Evolutionary conservation across 1,284 basidiomycete species (phyloP), one percentile per base, ranked within the genome.

Genomic region (Papiliotrema flavescens): DNA sequence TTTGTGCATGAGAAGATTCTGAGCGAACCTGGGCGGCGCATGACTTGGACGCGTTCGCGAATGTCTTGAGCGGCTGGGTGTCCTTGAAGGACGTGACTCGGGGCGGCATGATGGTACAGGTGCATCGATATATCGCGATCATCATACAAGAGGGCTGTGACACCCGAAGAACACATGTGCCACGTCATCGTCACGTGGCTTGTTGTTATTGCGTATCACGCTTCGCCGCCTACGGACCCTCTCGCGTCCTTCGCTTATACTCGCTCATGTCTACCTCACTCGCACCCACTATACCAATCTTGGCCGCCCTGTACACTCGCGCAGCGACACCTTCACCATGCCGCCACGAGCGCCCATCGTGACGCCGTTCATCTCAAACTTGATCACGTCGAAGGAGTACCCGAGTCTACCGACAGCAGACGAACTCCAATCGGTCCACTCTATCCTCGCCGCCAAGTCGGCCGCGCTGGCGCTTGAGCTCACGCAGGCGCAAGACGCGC

Each of bases 391-490:
- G 28, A 65, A 69, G 11, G 39, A 64, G 7, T 75, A 74, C 44
- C 70, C 68, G 49, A 73, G 80, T 14, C 79, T 90, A 15, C 89
- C 89, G 2, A 78, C 81, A 13, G 81, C 84, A 22, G 83, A 86
- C 54, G 88, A 90, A 47, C 83, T 91, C 48, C 84, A 88, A 57
- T 63, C 74, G 26, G 80, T 90, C 14, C 81, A 84, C 26, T 65
- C 78, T 23, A 84, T 88, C 65, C 80, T 92, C 45, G 87, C 86
- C 76, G 85, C 84, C 0, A 81, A 80, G 67, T 80, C 80, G 59
- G 83, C 84, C 71, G 84, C 83, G 45, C 84, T 85, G 7, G 40
- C 42, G n/a, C n/a, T 41, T n/a, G 47, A 53, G 20, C 47, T 53
- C 23, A 49, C 54, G 42, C 28, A 32, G 11, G 28, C 28, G 11